Base-by-base conservation (phyloP, 768 basidiomycete genomes). In the Dendrothele bispora region DNA sequence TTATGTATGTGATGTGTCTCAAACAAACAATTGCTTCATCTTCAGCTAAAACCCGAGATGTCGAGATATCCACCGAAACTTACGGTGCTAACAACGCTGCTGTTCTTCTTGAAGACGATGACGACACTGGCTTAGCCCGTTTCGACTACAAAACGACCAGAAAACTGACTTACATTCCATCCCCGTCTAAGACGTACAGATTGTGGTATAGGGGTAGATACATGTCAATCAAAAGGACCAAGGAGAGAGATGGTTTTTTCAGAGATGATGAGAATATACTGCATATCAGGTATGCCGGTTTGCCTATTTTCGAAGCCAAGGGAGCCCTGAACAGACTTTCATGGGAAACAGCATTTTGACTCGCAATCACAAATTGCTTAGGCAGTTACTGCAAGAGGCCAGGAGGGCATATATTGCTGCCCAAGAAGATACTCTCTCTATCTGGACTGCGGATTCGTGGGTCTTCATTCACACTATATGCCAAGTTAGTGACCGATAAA, bases 351-450 rank as follows among this genome's bases (percentile, higher is more conserved):
- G 84, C 44, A 78, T 87, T 30, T 49, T 84, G 50, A 67, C 77
- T 3, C 71, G 77, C 6, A 55, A 67, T 43, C 74, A 75, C 39
- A 48, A 54, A 0, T 54, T 80, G 21, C 66, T 87, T 17, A 72
- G 77, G 41, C 54, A 71, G 8, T 65, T 88, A 7, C 65, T 88
- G 5, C 53, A 72, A 20, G 80, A 83, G 25, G 82, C 80, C 17
- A 80, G 78, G 61, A 67, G 60, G 22, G 61, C 58, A 10, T 83
- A 84, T 58, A 61, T 71, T 39, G 66, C 73, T n/a, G 74, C 78
- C 5, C 72, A 79, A 55, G 69, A 80, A 44, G 59, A 80, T 52
- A 64, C 62, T 24, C 78, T 86, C 32, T 69, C 70, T 11, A 72
- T 87, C 26, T 83, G 73, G 54, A 71, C 76, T 18, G 73, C 77